A percentile compares a stretch with the other conserved stretches of the same genome.
phyloP scores from a whole-genome alignment of 345 rosid species.

The Lepidium africanum region DNA sequence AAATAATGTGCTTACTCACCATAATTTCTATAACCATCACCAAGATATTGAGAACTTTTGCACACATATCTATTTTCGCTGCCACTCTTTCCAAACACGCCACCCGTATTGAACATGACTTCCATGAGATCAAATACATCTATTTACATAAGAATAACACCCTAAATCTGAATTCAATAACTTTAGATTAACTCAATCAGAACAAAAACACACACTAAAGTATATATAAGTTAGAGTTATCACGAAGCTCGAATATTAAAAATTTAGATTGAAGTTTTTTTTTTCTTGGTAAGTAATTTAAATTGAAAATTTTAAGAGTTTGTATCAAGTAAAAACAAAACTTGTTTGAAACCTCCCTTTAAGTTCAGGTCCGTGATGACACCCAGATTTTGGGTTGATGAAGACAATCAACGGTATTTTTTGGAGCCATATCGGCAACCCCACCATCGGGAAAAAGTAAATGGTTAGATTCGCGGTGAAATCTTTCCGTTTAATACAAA shows the following conservation, averaged over 20 bases:
- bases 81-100: constrained; percentile 74
- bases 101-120: constrained; percentile 79
- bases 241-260: too few relatives aligned
- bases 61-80: constrained; percentile 60
- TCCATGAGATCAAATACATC: constrained; percentile 82
- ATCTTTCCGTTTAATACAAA: constrained; percentile 56
- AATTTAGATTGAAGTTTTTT: too few relatives aligned
- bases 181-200: background rate
- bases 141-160: background rate
- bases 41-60: too few relatives aligned
- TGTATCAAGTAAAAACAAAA: constrained; percentile 1
- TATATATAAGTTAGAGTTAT: background rate
- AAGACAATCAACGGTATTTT: constrained; percentile 75
- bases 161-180: too few relatives aligned
- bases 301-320: too few relatives aligned
- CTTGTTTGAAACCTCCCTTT: constrained; percentile 80
- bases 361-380: constrained; percentile 79
- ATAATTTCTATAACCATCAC: too few relatives aligned
- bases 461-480: constrained; percentile 25
- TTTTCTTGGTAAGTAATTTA: too few relatives aligned
- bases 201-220: background rate
- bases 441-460: constrained; percentile 25
- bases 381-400: constrained; percentile 77
- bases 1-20: constrained; percentile 33
- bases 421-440: constrained; percentile 45